Conservation (phyloP, 2,329 filamentous ascomycete genomes). For the Claviceps capensis region DNA sequence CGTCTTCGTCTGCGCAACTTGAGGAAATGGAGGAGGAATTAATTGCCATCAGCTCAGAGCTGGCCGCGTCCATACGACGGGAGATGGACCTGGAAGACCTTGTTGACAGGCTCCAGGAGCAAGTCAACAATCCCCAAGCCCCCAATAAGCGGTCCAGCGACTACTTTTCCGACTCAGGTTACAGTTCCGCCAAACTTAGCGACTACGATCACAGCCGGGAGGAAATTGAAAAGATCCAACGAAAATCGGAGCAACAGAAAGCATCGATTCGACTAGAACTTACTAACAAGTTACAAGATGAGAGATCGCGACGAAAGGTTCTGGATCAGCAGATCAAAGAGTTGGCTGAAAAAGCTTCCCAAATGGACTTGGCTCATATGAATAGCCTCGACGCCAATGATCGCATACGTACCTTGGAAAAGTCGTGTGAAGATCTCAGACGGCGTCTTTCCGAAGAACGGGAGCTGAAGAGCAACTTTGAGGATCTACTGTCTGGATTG, state of each 20-base stretch:
- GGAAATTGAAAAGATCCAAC: constrained; percentile 70
- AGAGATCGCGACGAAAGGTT: constrained; percentile 58
- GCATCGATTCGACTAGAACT: constrained; percentile 76
- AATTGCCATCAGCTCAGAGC: constrained; percentile 80
- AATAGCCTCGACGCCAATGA: constrained; percentile 42
- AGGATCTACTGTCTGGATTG: constrained; percentile 76
- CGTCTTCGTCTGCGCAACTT: constrained; percentile 41
- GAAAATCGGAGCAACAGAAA: constrained; percentile 80
- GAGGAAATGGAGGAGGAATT: constrained; percentile 91
- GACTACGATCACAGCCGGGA: constrained; percentile 49
- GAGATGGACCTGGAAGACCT: constrained; percentile 96
- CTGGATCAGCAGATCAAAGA: constrained; percentile 76
- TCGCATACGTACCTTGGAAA: constrained; percentile 66
- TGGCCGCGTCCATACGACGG: constrained; percentile 81
- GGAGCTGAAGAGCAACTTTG: constrained; percentile 80
- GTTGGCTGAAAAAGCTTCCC: constrained; percentile 64
- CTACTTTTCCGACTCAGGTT: constrained; percentile 94
- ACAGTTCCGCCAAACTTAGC: constrained; percentile 68
- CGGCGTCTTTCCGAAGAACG: constrained; percentile 75
- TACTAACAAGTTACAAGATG: constrained; percentile 75
- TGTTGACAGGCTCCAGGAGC: constrained; percentile 74
- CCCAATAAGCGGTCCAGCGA: constrained; percentile 73
- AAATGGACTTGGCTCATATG: constrained; percentile 40
- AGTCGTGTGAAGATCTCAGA: constrained; percentile 66
- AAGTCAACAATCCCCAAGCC: constrained; percentile 45